These are phyloP conservation scores for Rhizophagus prolifer DNA, from an alignment of 192 early-diverging fungal genomes.

Conservation along the genomic window DNA sequence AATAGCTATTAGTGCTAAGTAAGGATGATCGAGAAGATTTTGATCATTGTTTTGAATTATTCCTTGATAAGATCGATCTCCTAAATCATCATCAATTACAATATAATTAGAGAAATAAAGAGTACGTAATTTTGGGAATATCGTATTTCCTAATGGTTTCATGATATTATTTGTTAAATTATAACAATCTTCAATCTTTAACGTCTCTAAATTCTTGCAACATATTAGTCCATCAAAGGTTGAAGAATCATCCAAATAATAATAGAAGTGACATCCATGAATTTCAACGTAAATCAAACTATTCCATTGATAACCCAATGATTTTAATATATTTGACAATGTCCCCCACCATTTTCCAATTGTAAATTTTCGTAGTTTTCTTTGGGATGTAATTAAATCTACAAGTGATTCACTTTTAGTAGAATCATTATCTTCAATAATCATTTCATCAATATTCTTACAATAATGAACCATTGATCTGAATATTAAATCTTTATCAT, in stretches of 20 bases:
- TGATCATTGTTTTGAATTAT: too few relatives aligned
- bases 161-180: background rate
- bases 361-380: background rate
- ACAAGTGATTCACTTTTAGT: background rate
- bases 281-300: background rate
- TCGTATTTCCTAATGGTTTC: background rate
- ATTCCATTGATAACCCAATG: background rate
- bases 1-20: background rate
- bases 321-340: background rate
- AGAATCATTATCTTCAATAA: background rate
- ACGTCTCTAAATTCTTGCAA: conserved; percentile 2
- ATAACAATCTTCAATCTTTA: conserved; percentile 14
- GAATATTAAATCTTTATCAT: background rate
- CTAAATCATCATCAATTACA: background rate
- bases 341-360: background rate
- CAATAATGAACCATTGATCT: background rate
- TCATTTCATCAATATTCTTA: background rate
- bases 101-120: background rate
- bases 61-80: background rate
- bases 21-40: background rate
- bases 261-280: background rate
- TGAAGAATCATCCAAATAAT: background rate
- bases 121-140: background rate
- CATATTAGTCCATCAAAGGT: background rate
- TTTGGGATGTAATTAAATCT: background rate